A percentile compares a stretch with the other conserved stretches of the same genome.
These are phyloP conservation scores for Termitomyces sp. DNA, from an alignment of 768 basidiomycete species.

Conservation along the genomic window DNA sequence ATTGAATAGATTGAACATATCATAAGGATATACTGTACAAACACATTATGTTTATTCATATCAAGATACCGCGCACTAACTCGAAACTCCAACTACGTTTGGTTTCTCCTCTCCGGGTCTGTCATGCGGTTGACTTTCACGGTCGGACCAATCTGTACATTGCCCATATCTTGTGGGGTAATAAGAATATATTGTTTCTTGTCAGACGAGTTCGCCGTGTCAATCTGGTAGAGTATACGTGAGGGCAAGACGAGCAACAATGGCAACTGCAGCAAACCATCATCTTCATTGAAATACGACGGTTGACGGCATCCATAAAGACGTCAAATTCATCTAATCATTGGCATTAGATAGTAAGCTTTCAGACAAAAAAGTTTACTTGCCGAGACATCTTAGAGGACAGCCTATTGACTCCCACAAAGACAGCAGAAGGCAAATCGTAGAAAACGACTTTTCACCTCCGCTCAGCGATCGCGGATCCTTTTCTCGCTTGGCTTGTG, in stretches of 20 bases:
- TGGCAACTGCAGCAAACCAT: slow-evolving; percentile 52
- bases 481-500: slow-evolving; percentile 73
- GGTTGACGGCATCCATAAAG: slow-evolving; percentile 93
- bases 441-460: slow-evolving; percentile 96
- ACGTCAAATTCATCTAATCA: slow-evolving; percentile 91
- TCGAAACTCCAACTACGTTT: neutral
- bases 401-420: slow-evolving; percentile 96
- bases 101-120: slow-evolving; percentile 56
- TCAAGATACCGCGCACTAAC: neutral
- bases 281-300: slow-evolving; percentile 93
- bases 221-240: slow-evolving; percentile 54
- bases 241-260: neutral
- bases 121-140: slow-evolving; percentile 76
- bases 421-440: slow-evolving; percentile 88
- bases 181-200: slow-evolving; percentile 94
- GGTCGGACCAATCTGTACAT: slow-evolving; percentile 56
- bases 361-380: slow-evolving; percentile 13
- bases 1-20: no score
- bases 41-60: neutral
- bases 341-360: neutral
- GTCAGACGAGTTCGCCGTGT: slow-evolving; percentile 81
- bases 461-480: slow-evolving; percentile 85
- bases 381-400: slow-evolving; percentile 88
- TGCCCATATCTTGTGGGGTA: slow-evolving; percentile 91
- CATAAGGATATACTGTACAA: neutral